Conservation (phyloP, 352 stramenopile genomes). For the Globisporangium nagaii region DNA sequence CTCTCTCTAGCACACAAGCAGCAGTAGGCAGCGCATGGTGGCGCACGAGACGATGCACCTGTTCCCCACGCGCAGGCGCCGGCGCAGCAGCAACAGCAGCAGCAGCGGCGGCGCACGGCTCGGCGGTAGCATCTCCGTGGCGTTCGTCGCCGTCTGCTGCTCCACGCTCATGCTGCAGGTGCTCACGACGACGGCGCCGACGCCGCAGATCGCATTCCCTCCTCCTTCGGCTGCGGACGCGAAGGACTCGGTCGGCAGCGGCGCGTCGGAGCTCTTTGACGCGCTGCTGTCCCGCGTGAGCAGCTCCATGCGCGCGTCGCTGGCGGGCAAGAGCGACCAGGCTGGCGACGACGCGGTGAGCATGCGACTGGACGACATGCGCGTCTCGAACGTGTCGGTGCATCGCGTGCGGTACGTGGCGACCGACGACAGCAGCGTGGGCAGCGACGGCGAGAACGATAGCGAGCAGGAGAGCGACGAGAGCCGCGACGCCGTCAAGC, state of each 20-base stretch:
- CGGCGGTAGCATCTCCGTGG: conserved; percentile 6
- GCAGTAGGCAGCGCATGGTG: not conserved
- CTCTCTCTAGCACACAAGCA: too few species aligned
- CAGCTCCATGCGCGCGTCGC: conserved; percentile 7
- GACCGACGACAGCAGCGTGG: not conserved
- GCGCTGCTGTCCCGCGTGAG: conserved; percentile 4
- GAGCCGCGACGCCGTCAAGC: not conserved
- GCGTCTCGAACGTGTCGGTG: conserved; percentile 50
- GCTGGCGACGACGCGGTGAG: conserved; percentile 4
- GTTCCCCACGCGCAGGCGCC: not conserved
- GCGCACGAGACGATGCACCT: conserved; percentile 2
- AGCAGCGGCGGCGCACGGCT: not conserved
- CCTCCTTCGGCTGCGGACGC: too few species aligned
- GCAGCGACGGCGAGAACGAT: not conserved
- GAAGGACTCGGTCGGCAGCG: too few species aligned
- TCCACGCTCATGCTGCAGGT: conserved; percentile 13
- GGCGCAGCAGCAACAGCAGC: not conserved
- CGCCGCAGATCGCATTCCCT: too few species aligned
- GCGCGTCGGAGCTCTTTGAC: not conserved
- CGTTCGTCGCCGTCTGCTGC: conserved; percentile 12
- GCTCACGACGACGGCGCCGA: conserved; percentile 6
- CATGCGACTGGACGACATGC: conserved; percentile 27
- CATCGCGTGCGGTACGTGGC: conserved; percentile 53
- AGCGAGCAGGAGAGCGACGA: not conserved
- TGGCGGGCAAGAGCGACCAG: conserved; percentile 24